Evolutionary conservation across 2,329 filamentous ascomycete genomes (phyloP), one percentile per base, ranked within the genome.

Genomic region (Ploettnerulaceae sp.): DNA sequence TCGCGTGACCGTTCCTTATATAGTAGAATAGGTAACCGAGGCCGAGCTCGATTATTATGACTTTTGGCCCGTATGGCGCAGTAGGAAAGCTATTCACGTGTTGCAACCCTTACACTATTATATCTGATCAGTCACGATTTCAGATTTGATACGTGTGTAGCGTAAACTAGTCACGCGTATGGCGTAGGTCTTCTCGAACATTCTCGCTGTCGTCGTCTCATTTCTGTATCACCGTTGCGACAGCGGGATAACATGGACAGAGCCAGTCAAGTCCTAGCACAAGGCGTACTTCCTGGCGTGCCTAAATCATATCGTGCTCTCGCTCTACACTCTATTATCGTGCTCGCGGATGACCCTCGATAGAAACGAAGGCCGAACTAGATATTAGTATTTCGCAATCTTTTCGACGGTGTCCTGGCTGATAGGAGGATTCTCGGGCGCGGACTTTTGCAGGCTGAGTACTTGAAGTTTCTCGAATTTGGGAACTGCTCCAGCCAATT

Each of bases 271-370:
- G 49, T 49, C 35, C 22, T 53, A 24, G 47, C 47, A 22, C 32
- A 47, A 52, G 45, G 52, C 44, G 48, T 53, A 17, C 45, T 47
- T 12, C 45, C 41, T 47, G 18, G 45, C 36, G 42, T 51, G 37
- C 51, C 45, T 48, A 44, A 26, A 38, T 51, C 41, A 39, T 53
- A 49, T 41, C 34, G 32, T 51, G 47, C 51, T 47, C 41, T 52
- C 46, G 44, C 42, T 53, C 53, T 53, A 64, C 57, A 20, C 55
- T 66, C 18, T 42, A 44, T 38, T 7, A 47, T 37, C 17, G 45
- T 41, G 28, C 36, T 41, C 28, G 29, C 38, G 33, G 25, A 45
- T 35, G 33, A 45, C 46, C 39, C 22, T 49, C 41, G 35, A 45
- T 17, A 29, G 41, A 49, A 36, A 29, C 35, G 21, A 49, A 49